These are phyloP conservation scores for Prunella vulgaris DNA, from an alignment of 257 asterid species.

Conservation along the genomic window DNA sequence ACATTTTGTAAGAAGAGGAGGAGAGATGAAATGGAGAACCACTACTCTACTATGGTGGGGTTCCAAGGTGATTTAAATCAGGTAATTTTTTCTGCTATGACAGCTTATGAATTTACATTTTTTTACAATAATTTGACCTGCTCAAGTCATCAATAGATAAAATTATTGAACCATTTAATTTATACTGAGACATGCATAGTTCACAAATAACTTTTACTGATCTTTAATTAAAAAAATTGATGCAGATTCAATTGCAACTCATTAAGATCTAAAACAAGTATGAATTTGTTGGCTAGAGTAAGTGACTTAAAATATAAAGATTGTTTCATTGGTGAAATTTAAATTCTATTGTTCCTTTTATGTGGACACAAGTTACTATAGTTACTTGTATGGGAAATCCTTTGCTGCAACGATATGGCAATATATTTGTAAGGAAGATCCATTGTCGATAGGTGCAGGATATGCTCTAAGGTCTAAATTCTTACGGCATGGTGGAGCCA, in stretches of 20 bases:
- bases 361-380: slow-evolving; percentile 66
- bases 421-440: slow-evolving; percentile 62
- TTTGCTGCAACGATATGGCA: slow-evolving; percentile 85
- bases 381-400: slow-evolving; percentile 95
- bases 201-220: background rate
- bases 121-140: no score
- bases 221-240: background rate
- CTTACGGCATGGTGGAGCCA: slow-evolving; percentile 92
- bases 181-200: background rate
- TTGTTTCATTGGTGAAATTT: background rate
- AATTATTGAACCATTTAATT: background rate
- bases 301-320: background rate
- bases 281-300: background rate
- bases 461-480: slow-evolving; percentile 67
- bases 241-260: background rate
- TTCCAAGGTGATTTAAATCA: no score
- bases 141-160: background rate
- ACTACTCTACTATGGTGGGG: no score
- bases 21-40: no score
- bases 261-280: background rate
- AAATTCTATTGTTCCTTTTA: background rate
- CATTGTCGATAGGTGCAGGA: slow-evolving; percentile 69
- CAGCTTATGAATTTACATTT: no score
- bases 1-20: no score
- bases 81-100: no score